Base-by-base conservation (phyloP, 495 filamentous ascomycete genomes). In the Aspergillus mulundensis region DNA sequence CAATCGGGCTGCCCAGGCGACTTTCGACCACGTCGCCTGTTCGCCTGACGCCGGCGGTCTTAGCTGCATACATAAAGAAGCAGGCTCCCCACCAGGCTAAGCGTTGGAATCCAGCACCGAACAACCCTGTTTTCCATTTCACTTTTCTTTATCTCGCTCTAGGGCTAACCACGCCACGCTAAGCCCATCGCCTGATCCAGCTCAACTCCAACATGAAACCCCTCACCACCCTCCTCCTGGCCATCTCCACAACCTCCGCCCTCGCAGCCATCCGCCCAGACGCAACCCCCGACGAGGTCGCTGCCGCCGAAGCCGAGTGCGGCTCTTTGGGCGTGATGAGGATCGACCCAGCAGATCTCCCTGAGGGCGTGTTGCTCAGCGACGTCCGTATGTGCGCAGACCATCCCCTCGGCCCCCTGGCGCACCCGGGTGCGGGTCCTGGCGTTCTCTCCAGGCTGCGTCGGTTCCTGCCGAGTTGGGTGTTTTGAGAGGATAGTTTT, bases 331-430 rank as follows among this genome's bases (percentile, higher is more conserved):
- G 60, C 42, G 60, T 62, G 41, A 53, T 62, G 60, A 56, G 52
- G 43, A 53, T 59, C 48, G 60, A 59, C 53, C 60, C 60, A 49
- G 60, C 46, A 48, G 56, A 59, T 41, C 56, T 62, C 47, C 60
- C 60, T 10, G 56, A 62, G 60, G 60, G 56, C 16, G 53, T 59
- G 49, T 32, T 25, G 32, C 49, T 56, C 40, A 19, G 47, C 45
- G 60, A 62, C 48, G 60, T 62, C 56, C 60, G 60, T 47, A 56
- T 59, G 60, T 62, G 60, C 60, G 56, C 56, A 25, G 56, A 59
- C 43, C 60, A 62, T 44, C 60, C 60, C 41, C 60, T 59, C 25
- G 60, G 60, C 50, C 40, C 45, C 41, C 38, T 45, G 41, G 58
- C 30, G 40, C 48, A 19, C 42, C 58, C 50, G 40, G 58, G 34